Base-by-base conservation (phyloP, 129 eudicot genomes). In the Glebionis coronaria region DNA sequence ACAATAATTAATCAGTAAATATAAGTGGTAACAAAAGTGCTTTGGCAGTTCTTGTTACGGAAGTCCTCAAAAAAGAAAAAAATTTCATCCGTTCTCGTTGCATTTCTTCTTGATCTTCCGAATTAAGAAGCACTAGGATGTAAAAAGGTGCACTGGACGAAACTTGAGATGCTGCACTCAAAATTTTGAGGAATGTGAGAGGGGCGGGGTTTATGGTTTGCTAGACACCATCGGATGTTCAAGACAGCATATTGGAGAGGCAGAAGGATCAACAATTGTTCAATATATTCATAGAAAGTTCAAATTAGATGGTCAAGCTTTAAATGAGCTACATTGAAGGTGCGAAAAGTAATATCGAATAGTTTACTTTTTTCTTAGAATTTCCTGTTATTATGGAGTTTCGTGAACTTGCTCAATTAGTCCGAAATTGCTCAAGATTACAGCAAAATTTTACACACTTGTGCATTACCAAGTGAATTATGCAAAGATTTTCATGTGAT, bases 221-320 rank as follows among this genome's bases (percentile, higher is more conserved):
- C 70, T 53, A 63, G 64, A 63, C 54, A 53, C 64, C 77, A 73
- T 63, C 56, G 20, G 3, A 73, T 73, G 64, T 35, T 63, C 71
- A 63, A 23, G 29, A 44, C 35, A 53, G 77, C 61, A 73, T 73
- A 42, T 73, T 63, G 23, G 53, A 63, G 46, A 63, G 64, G 50
- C 40, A 72, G 51, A 72, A 72, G 28, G 63, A 49, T 52, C 65
- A 23, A 15, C 40, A 58, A 53, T 42, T 73, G 57, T 73, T 73
- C 57, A 9, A 54, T 53, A 23, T 23, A 63, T 53, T 12, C 56
- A 53, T 42, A 15, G n/a, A 18, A 40, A 64, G 38, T 52, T 63
- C 64, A 73, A 42, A 63, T 63, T 65, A 31, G 55, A 73, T 73
- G 77, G 77, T 25, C 70, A n/a, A 38, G 56, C 64, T 63, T 63